phyloP scores from a whole-genome alignment of 176 grass and related monocot genomes.

The Rhynchospora tenuis region DNA sequence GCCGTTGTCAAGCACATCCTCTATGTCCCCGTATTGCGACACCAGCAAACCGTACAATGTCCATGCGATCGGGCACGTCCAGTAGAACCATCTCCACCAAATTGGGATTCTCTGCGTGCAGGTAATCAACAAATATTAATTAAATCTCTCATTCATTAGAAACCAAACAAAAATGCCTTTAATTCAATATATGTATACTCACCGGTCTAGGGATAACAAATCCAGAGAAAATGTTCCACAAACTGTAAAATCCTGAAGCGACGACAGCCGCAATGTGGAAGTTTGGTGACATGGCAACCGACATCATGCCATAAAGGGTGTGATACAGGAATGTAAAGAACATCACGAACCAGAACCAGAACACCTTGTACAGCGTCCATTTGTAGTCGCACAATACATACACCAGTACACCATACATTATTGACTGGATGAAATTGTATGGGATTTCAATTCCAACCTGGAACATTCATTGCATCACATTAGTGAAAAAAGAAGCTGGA shows the following conservation, averaged over 20 bases:
- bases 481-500: too few species aligned
- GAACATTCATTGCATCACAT: background rate
- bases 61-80: constrained; percentile 63
- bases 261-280: constrained; percentile 53
- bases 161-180: background rate
- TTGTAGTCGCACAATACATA: constrained; percentile 78
- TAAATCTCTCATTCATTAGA: background rate
- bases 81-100: constrained; percentile 89
- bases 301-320: constrained; percentile 89
- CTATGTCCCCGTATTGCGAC: constrained; percentile 65
- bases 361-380: constrained; percentile 74
- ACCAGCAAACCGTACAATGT: constrained; percentile 59
- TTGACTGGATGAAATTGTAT: constrained; percentile 55
- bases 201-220: constrained; percentile 69
- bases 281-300: constrained; percentile 68
- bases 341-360: constrained; percentile 87
- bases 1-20: background rate
- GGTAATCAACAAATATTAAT: background rate
- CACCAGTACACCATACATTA: constrained; percentile 62
- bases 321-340: constrained; percentile 80
- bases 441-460: constrained; percentile 78
- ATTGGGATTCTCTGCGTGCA: constrained; percentile 46
- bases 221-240: constrained; percentile 88
- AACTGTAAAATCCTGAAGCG: constrained; percentile 41
- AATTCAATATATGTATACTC: constrained; percentile 3